Percentiles rank a stretch among this genome's conserved stretches.
Conservation (phyloP, 805 yeast species). For the Lipomyces sp. region DNA sequence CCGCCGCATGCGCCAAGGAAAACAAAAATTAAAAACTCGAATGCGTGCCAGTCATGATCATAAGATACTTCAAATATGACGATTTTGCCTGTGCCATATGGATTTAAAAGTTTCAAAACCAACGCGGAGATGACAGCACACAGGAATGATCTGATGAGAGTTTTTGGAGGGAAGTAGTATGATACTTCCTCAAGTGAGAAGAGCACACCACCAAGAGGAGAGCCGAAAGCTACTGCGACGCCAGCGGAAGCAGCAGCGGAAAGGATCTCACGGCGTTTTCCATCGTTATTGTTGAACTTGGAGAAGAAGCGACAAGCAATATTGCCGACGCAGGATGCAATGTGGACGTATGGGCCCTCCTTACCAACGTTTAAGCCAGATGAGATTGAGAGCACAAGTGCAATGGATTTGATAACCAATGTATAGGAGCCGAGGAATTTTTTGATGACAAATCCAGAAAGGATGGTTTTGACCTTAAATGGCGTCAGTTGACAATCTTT, state of each 20-base stretch:
- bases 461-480: conserved; percentile 53
- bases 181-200: conserved; percentile 63
- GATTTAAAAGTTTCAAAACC: conserved; percentile 58
- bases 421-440: conserved; percentile 59
- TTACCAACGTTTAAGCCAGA: conserved; percentile 63
- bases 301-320: conserved; percentile 55
- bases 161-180: conserved; percentile 59
- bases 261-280: conserved; percentile 57
- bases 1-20: conserved; percentile 60
- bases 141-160: conserved; percentile 58
- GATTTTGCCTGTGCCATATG: conserved; percentile 64
- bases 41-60: conserved; percentile 56
- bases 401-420: conserved; percentile 54
- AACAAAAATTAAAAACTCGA: conserved; percentile 54
- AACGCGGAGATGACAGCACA: conserved; percentile 61
- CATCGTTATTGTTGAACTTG: conserved; percentile 54
- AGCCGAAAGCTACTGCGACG: conserved; percentile 64
- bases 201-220: conserved; percentile 63
- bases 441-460: conserved; percentile 63
- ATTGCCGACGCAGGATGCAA: conserved; percentile 64
- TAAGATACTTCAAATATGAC: conserved; percentile 59
- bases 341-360: conserved; percentile 67
- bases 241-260: conserved; percentile 65
- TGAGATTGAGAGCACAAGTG: conserved; percentile 58
- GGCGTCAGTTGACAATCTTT: background rate